phyloP scores from a whole-genome alignment of 2,329 filamentous ascomycete genomes.

The Aspergillus piperis region DNA sequence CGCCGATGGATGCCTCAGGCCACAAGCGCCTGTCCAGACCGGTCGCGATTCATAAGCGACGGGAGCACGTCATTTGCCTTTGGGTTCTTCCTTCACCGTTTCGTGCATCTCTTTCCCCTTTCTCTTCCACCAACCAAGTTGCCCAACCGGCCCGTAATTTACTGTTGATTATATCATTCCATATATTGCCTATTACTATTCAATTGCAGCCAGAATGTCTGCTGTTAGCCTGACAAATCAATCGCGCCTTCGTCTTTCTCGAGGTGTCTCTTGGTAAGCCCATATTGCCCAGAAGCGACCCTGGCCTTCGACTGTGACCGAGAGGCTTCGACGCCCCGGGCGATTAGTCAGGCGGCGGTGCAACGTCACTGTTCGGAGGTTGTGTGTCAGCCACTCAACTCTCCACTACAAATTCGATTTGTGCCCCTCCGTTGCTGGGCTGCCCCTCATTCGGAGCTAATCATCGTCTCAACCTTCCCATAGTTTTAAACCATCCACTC shows the following conservation, averaged over 20 bases:
- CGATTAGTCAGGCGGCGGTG: conserved; percentile 30
- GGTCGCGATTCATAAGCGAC: conserved; percentile 35
- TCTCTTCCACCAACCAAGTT: background rate
- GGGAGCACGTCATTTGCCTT: conserved; percentile 33
- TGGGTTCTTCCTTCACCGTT: background rate
- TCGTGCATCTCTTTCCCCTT: background rate
- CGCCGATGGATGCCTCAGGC: conserved; percentile 15
- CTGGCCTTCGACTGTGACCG: conserved; percentile 9
- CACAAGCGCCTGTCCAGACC: conserved; percentile 23
- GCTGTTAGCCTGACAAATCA: conserved; percentile 18
- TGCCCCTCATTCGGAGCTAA: conserved; percentile 27
- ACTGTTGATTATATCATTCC: background rate
- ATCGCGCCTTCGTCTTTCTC: conserved; percentile 12
- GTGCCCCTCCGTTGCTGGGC: conserved; percentile 24
- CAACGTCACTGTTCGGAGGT: conserved; percentile 28
- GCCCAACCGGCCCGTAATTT: background rate
- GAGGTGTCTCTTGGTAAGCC: conserved; percentile 20
- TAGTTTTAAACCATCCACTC: conserved; percentile 30
- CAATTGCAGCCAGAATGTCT: conserved; percentile 17
- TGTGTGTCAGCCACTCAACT: conserved; percentile 7
- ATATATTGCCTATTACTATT: background rate
- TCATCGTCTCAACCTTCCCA: conserved; percentile 12
- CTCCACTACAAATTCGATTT: conserved; percentile 28
- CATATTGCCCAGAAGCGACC: conserved; percentile 2
- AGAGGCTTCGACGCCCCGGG: conserved; percentile 5